Conservation (phyloP, 305 asterid species). For the Fraxinus floribunda region DNA sequence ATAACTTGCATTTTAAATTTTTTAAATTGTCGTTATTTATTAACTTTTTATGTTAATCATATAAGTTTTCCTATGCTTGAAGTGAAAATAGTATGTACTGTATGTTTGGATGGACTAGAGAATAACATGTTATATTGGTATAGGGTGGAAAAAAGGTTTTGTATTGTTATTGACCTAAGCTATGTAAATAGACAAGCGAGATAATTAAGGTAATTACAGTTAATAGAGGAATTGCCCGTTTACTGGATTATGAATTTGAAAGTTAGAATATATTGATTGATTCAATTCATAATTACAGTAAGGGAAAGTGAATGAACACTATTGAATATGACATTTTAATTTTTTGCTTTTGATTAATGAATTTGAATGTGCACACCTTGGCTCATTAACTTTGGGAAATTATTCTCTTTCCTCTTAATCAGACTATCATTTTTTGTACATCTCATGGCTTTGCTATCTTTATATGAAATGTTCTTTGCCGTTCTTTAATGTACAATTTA, state of each 20-base stretch:
- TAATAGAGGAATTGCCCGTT: neutral
- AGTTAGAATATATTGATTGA: neutral
- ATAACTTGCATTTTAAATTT: constrained; percentile 27
- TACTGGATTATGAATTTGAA: neutral
- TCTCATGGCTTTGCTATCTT: neutral
- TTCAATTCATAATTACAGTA: constrained; percentile 1
- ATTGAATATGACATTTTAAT: neutral
- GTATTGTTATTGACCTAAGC: neutral
- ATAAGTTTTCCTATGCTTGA: neutral
- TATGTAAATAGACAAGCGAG: constrained; percentile 8
- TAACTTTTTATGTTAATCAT: neutral
- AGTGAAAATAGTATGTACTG: neutral
- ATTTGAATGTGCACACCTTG: neutral
- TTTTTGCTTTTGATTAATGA: neutral
- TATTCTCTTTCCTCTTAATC: neutral
- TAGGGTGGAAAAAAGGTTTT: neutral
- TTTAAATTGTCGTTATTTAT: neutral
- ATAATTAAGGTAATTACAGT: constrained; percentile 1
- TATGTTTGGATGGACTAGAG: neutral
- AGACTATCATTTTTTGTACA: neutral
- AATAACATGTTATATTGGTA: neutral
- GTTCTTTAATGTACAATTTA: neutral
- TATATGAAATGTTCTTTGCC: constrained; percentile 1
- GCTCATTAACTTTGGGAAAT: neutral
- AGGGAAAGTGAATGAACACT: neutral